Base-by-base conservation (phyloP, 441 rosid genomes). In the Arabidopsis lyrata region DNA sequence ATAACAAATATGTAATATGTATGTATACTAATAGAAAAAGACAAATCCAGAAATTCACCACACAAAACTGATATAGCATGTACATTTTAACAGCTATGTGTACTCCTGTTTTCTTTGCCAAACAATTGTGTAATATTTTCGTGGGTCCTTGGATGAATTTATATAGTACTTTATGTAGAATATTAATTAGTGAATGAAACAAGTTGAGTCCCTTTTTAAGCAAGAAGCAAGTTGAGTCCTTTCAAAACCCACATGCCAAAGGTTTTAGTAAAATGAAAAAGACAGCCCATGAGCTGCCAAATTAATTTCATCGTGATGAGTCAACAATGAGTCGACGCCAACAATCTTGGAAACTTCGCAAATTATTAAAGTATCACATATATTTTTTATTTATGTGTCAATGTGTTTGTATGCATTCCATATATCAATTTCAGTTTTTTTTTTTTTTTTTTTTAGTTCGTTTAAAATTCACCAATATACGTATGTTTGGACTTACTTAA, bases 291-390 rank as follows among this genome's bases (percentile, higher is more conserved):
- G 54, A 65, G 77, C 72, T 74, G 72, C 77, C 72, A 74, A 66
- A 58, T 36, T 58, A 49, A 48, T 58, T 48, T 58, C 52, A 56
- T 58, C 54, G 66, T 74, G 67, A 57, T 74, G 77, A 74, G 72
- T 74, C 77, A 74, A 74, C 45, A 66, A 58, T 66, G 77, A 74
- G 72, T 74, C 57, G 77, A 74, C 66, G 67, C 66, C 66, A 74
- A 74, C 45, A 74, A 59, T 58, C 29, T 58, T 18, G 67, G 73
- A 57, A 39, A 66, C 36, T 39, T 57, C 27, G 1, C 18, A 53
- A 32, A 63, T 13, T 31, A 52, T 62, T 62, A 13, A 38, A 11
- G 4, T 27, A 22, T 10, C 27, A 32, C 2, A 20, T n/a, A 5
- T 34, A 8, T n/a, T n/a, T n/a, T 20, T 4, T 29, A 15, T 41